Evolutionary conservation across 768 basidiomycete genomes (phyloP).

Genomic region (Suillus bovinus): DNA sequence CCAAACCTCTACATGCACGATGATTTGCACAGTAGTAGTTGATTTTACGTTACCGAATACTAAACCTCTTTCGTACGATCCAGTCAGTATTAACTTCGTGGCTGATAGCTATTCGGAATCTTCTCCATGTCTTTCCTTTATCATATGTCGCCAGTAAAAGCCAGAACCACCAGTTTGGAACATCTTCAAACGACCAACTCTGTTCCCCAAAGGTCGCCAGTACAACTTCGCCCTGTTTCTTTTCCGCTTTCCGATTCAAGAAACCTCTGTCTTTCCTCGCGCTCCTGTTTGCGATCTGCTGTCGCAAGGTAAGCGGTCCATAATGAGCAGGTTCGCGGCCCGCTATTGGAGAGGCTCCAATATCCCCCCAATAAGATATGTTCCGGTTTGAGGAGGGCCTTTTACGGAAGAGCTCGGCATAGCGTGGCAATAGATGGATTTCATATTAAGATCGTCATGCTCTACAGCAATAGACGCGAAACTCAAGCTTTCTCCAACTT

Average conservation of each 20-base stretch:
- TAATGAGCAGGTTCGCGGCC: background rate
- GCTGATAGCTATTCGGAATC: background rate
- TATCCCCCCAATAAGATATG: background rate
- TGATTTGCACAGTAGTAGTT: background rate
- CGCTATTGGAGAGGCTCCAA: conserved; percentile 1
- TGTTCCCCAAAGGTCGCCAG: background rate
- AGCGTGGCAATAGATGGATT: background rate
- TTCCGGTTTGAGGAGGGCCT: background rate
- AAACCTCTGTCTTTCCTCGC: background rate
- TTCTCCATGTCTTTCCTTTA: conserved; percentile 2
- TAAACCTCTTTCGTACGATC: background rate
- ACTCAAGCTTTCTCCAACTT: background rate
- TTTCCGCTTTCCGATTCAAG: background rate
- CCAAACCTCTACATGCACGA: background rate
- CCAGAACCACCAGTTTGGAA: conserved; percentile 4
- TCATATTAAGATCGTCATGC: conserved; percentile 1
- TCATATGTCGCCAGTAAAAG: background rate
- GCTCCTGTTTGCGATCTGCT: background rate
- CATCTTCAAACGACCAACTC: background rate
- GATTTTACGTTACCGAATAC: background rate
- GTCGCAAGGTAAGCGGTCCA: background rate
- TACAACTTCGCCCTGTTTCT: background rate
- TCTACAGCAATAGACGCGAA: background rate
- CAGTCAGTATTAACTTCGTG: background rate
- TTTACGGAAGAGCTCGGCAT: background rate